phyloP scores from a whole-genome alignment of 352 stramenopile species.

The Saprolegnia diclina region DNA sequence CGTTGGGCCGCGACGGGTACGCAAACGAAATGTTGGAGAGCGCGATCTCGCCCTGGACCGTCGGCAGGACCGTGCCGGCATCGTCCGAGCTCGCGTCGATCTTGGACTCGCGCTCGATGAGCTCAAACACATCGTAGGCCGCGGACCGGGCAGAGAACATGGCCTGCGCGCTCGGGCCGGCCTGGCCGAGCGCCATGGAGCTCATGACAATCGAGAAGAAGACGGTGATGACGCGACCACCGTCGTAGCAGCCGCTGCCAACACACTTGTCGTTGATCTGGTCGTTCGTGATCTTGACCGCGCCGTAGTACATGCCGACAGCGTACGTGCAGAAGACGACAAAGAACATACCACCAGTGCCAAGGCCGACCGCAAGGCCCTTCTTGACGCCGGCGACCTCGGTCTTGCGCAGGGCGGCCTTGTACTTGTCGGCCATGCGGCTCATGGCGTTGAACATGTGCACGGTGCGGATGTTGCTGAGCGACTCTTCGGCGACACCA shows the following conservation, averaged over 20 bases:
- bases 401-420: constrained; percentile 39
- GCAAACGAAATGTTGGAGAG: constrained; percentile 43
- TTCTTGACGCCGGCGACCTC: constrained; percentile 49
- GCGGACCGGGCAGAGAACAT: constrained; percentile 48
- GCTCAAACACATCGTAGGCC: constrained; percentile 57
- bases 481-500: constrained; percentile 60
- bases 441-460: constrained; percentile 70
- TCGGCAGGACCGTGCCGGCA: constrained; percentile 1
- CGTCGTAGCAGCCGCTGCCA: constrained; percentile 46
- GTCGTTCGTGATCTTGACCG: constrained; percentile 57
- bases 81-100: constrained; percentile 33
- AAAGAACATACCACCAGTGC: constrained; percentile 62
- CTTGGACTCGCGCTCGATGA: constrained; percentile 51
- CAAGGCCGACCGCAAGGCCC: constrained; percentile 45
- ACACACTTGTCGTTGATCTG: constrained; percentile 41
- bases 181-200: constrained; percentile 64
- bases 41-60: constrained; percentile 35
- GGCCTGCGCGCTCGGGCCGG: constrained; percentile 52
- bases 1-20: constrained; percentile 36
- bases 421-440: constrained; percentile 57
- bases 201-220: constrained; percentile 70
- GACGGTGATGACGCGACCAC: constrained; percentile 58
- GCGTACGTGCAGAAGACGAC: constrained; percentile 67
- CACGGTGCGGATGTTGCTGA: constrained; percentile 69
- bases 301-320: constrained; percentile 72